These are phyloP conservation scores for Trypanosoma congolense DNA, from an alignment of 208 protist species.

Conservation along the genomic window DNA sequence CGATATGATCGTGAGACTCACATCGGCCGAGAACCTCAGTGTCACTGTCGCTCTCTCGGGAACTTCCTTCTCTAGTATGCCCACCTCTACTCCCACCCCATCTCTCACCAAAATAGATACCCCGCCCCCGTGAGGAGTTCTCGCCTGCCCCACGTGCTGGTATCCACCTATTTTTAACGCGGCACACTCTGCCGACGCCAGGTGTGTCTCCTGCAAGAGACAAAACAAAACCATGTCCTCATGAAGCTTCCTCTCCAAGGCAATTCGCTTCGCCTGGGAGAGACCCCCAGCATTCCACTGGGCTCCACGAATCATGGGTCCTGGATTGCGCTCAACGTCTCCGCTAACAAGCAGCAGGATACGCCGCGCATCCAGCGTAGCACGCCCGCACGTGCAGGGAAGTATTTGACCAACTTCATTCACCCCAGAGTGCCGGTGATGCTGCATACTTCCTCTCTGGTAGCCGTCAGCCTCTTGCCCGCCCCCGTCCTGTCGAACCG, in stretches of 20 bases:
- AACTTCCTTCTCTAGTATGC: neutral
- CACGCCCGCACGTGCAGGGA: slow-evolving; percentile 16
- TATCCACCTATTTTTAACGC: slow-evolving; percentile 13
- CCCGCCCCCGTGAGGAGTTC: slow-evolving; percentile 13
- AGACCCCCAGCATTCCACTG: slow-evolving; percentile 12
- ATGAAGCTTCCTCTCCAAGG: slow-evolving; percentile 3
- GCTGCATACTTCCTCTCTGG: slow-evolving; percentile 15
- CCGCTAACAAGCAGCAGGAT: slow-evolving; percentile 3
- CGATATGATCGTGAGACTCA: slow-evolving; percentile 1
- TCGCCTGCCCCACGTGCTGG: slow-evolving; percentile 7
- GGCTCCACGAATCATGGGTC: slow-evolving; percentile 4
- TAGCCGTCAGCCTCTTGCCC: slow-evolving; percentile 5
- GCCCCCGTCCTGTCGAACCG: neutral
- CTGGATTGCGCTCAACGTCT: slow-evolving; percentile 4
- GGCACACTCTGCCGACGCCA: slow-evolving; percentile 4
- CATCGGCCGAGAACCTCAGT: neutral
- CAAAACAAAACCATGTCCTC: slow-evolving; percentile 13
- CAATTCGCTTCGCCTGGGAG: slow-evolving; percentile 5
- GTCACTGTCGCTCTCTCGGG: neutral
- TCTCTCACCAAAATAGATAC: too few species aligned
- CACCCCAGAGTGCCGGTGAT: slow-evolving; percentile 12
- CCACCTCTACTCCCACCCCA: slow-evolving; percentile 4
- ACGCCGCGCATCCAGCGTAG: neutral
- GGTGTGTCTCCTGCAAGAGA: slow-evolving; percentile 6
- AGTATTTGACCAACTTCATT: neutral